Conservation (phyloP, 2,329 filamentous ascomycete species). For the Colletotrichum spinosum region DNA sequence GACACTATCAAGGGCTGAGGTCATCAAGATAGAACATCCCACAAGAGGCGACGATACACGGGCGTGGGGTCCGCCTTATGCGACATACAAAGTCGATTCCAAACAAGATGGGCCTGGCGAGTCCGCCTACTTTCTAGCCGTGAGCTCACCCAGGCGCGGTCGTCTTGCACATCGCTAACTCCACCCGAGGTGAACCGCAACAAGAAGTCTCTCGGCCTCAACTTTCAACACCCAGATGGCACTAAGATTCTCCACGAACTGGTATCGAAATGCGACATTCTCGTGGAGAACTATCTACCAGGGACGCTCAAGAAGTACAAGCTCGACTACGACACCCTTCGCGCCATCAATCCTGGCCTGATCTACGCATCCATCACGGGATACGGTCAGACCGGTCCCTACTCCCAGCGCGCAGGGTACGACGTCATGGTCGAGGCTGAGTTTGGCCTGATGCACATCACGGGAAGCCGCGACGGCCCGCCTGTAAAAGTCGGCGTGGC, state of each 20-base stretch:
- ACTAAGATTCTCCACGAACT: slow-evolving; percentile 89
- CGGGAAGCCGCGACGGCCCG: slow-evolving; percentile 85
- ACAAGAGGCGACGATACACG: slow-evolving; percentile 91
- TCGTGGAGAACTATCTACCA: slow-evolving; percentile 97
- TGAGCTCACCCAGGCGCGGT: slow-evolving; percentile 54
- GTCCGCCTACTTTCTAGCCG: slow-evolving; percentile 92
- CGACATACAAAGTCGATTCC: slow-evolving; percentile 75
- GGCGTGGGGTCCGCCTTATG: slow-evolving; percentile 96
- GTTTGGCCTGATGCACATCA: slow-evolving; percentile 99
- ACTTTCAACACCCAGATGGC: slow-evolving; percentile 87
- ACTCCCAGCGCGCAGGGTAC: slow-evolving; percentile 88
- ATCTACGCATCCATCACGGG: slow-evolving; percentile 98
- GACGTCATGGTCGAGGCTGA: slow-evolving; percentile 99
- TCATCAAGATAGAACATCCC: slow-evolving; percentile 98
- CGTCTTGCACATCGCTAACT: background rate
- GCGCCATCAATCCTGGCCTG: slow-evolving; percentile 83
- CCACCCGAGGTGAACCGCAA: slow-evolving; percentile 85
- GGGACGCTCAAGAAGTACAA: slow-evolving; percentile 89
- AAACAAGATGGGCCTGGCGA: slow-evolving; percentile 80
- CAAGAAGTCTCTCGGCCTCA: slow-evolving; percentile 93
- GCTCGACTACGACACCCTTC: slow-evolving; percentile 87
- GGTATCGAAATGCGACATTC: slow-evolving; percentile 85
- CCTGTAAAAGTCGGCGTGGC: slow-evolving; percentile 98
- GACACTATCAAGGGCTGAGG: slow-evolving; percentile 76
- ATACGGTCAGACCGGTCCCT: slow-evolving; percentile 95